These are phyloP conservation scores for Ogataea thermomethanolica DNA, from an alignment of 805 yeast genomes.

Conservation along the genomic window DNA sequence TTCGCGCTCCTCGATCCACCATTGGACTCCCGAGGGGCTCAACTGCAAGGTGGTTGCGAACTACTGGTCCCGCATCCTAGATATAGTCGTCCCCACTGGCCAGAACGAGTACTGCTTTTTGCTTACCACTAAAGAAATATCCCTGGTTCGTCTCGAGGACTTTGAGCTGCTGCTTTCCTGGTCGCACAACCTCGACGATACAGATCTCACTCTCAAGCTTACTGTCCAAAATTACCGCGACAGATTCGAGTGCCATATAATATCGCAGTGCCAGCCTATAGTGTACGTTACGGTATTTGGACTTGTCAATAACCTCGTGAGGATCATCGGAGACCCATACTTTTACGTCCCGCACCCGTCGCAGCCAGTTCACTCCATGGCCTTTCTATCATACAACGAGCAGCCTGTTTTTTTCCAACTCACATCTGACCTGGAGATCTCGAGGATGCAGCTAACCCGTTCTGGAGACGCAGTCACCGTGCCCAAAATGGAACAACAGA, in stretches of 20 bases:
- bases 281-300: constrained; percentile 32
- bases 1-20: constrained; percentile 43
- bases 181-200: constrained; percentile 61
- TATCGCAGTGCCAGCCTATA: constrained; percentile 29
- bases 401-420: constrained; percentile 15
- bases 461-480: neutral
- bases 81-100: constrained; percentile 32
- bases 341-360: constrained; percentile 22
- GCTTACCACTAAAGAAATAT: constrained; percentile 64
- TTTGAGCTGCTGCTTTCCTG: constrained; percentile 58
- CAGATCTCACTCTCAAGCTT: constrained; percentile 52
- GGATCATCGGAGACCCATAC: constrained; percentile 24
- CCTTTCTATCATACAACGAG: constrained; percentile 4
- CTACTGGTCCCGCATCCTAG: constrained; percentile 52
- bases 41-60: constrained; percentile 45
- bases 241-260: constrained; percentile 26
- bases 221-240: constrained; percentile 21
- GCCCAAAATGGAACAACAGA: neutral
- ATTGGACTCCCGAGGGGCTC: constrained; percentile 29
- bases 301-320: constrained; percentile 14
- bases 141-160: constrained; percentile 41
- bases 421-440: constrained; percentile 20
- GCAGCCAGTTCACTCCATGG: constrained; percentile 16
- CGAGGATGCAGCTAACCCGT: constrained; percentile 12
- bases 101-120: constrained; percentile 42